Conservation (phyloP, 805 yeast genomes). For the Saturnispora sanitii region DNA sequence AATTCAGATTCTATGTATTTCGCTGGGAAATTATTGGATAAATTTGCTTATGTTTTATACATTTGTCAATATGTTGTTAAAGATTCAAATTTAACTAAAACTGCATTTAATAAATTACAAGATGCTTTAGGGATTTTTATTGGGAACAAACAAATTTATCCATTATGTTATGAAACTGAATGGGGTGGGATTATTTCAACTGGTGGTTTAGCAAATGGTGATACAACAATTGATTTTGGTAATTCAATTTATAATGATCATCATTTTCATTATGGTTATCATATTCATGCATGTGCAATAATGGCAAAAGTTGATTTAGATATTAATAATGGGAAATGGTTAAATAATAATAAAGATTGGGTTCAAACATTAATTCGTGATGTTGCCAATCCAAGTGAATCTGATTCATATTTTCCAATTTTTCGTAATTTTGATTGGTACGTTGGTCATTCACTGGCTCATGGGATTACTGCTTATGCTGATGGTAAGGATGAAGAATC, state of each 20-base stretch:
- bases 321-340: conserved; percentile 41
- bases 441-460: conserved; percentile 73
- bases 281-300: conserved; percentile 54
- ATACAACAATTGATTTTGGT: conserved; percentile 39
- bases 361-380: conserved; percentile 57
- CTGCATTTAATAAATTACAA: conserved; percentile 31
- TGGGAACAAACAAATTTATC: conserved; percentile 35
- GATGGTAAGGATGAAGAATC: conserved; percentile 76
- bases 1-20: conserved; percentile 38
- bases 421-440: conserved; percentile 66
- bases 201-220: conserved; percentile 35
- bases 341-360: conserved; percentile 38
- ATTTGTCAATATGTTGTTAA: conserved; percentile 38
- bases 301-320: conserved; percentile 45
- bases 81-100: conserved; percentile 35
- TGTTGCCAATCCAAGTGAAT: conserved; percentile 47
- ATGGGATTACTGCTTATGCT: conserved; percentile 58
- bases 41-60: conserved; percentile 46
- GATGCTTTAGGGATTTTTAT: conserved; percentile 31
- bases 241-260: conserved; percentile 45
- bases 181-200: conserved; percentile 49
- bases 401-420: conserved; percentile 53
- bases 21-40: conserved; percentile 41
- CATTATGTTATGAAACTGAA: conserved; percentile 46
- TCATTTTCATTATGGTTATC: conserved; percentile 49